Evolutionary conservation across 73 alveolate species (phyloP).

Genomic region (Diophrys sp.): DNA sequence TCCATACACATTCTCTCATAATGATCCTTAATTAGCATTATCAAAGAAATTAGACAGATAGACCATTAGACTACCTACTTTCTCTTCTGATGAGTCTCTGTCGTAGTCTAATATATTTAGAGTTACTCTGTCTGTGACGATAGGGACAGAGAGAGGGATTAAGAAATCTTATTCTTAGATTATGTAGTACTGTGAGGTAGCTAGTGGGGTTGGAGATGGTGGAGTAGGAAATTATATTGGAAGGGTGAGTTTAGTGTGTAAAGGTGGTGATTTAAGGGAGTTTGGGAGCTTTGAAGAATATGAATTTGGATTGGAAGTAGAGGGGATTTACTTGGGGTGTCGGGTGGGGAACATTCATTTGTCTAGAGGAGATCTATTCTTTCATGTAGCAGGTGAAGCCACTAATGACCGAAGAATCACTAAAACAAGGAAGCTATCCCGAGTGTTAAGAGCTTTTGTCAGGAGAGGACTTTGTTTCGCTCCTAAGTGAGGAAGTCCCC

Average conservation of each 20-base stretch:
- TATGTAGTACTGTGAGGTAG: constrained; percentile 34
- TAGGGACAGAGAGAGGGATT: constrained; percentile 53
- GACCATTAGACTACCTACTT: constrained; percentile 48
- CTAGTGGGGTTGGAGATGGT: constrained; percentile 42
- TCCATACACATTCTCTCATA: constrained; percentile 81
- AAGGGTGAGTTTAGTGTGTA: constrained; percentile 66
- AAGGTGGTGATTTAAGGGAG: constrained; percentile 76
- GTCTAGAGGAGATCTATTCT: no score
- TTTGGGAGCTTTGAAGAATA: constrained; percentile 71
- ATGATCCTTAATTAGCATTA: constrained; percentile 21
- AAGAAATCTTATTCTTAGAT: constrained; percentile 55
- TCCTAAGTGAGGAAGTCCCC: no score
- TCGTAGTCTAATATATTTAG: constrained; percentile 52
- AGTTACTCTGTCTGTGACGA: constrained; percentile 38
- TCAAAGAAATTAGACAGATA: background rate
- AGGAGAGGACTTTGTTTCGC: no score
- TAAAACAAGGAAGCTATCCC: no score
- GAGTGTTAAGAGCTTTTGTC: no score
- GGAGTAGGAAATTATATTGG: constrained; percentile 46
- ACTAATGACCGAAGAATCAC: no score
- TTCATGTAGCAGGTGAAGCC: no score
- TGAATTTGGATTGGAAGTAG: constrained; percentile 64
- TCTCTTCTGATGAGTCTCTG: constrained; percentile 48
- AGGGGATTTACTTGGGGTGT: constrained; percentile 72
- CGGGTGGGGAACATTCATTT: no score